These are phyloP conservation scores for Starmerella stigmatis DNA, from an alignment of 805 yeast genomes.

Conservation along the genomic window DNA sequence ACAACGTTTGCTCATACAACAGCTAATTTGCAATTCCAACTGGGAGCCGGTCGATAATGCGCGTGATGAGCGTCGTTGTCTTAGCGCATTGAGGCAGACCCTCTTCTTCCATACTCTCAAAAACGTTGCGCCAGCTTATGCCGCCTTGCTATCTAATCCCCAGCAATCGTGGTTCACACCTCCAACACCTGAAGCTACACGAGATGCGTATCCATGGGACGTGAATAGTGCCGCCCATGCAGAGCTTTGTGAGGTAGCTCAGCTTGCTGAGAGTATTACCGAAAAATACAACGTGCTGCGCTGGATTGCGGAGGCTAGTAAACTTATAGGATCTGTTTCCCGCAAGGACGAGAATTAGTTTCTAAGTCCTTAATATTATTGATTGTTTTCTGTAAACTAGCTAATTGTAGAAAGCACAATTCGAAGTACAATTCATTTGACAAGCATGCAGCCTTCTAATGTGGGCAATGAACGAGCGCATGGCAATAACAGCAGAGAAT, in stretches of 20 bases:
- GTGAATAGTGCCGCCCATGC: not conserved
- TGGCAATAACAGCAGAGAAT: no score
- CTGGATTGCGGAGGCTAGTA: not conserved
- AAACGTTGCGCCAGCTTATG: not conserved
- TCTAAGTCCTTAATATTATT: no score
- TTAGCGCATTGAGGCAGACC: constrained; percentile 5
- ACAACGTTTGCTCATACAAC: constrained; percentile 16
- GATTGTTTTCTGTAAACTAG: no score
- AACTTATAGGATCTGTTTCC: no score
- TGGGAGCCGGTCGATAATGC: constrained; percentile 14
- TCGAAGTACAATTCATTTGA: no score
- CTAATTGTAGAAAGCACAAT: no score
- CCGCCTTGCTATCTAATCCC: constrained; percentile 3
- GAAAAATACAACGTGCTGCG: constrained; percentile 9
- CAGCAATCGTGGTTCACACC: not conserved
- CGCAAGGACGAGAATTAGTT: no score
- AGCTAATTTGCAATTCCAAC: constrained; percentile 15
- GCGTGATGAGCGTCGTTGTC: not conserved
- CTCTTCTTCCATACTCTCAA: constrained; percentile 11
- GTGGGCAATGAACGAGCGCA: no score
- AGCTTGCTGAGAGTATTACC: constrained; percentile 7
- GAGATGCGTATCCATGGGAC: constrained; percentile 8
- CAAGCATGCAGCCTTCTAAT: no score
- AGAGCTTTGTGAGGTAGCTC: constrained; percentile 8
- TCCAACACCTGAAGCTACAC: not conserved